A percentile compares a stretch with the other conserved stretches of the same genome.
Conservation (phyloP, 805 yeast genomes). For the Ogataea pignaliae region DNA sequence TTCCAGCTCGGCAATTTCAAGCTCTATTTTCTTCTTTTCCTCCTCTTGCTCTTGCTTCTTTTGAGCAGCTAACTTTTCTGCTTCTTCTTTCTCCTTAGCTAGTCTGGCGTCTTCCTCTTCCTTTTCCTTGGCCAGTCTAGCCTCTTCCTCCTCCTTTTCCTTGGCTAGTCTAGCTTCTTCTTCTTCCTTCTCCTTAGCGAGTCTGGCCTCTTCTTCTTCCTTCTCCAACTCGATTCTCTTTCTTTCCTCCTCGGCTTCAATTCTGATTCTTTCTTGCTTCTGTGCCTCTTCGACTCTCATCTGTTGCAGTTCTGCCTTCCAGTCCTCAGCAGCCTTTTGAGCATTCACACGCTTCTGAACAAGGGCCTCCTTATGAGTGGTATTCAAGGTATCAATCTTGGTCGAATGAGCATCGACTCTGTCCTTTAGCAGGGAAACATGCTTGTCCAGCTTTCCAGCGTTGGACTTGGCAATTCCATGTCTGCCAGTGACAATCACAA, state of each 20-base stretch:
- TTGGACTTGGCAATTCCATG: slow-evolving; percentile 36
- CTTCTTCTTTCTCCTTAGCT: slow-evolving; percentile 30
- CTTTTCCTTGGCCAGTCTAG: slow-evolving; percentile 21
- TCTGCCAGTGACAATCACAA: slow-evolving; percentile 30
- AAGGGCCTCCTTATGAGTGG: slow-evolving; percentile 35
- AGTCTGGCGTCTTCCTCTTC: slow-evolving; percentile 28
- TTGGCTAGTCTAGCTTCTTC: slow-evolving; percentile 20
- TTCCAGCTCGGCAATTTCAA: slow-evolving; percentile 18
- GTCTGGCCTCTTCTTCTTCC: slow-evolving; percentile 27
- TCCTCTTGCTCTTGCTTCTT: slow-evolving; percentile 15
- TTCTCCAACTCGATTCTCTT: slow-evolving; percentile 36
- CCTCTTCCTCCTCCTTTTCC: slow-evolving; percentile 18
- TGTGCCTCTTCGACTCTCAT: slow-evolving; percentile 40
- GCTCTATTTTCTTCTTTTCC: slow-evolving; percentile 10
- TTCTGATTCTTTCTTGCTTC: slow-evolving; percentile 41
- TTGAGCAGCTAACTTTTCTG: slow-evolving; percentile 22
- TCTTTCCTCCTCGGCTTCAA: slow-evolving; percentile 36
- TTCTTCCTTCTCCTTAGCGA: slow-evolving; percentile 26
- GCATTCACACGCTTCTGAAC: slow-evolving; percentile 37
- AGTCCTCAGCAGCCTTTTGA: slow-evolving; percentile 33
- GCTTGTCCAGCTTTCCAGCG: slow-evolving; percentile 35
- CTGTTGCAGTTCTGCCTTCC: slow-evolving; percentile 44
- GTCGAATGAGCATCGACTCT: slow-evolving; percentile 42
- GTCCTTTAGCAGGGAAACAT: slow-evolving; percentile 39
- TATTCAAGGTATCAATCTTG: slow-evolving; percentile 35